Base-by-base conservation (phyloP, 805 yeast genomes). In the Brettanomyces naardenensis region DNA sequence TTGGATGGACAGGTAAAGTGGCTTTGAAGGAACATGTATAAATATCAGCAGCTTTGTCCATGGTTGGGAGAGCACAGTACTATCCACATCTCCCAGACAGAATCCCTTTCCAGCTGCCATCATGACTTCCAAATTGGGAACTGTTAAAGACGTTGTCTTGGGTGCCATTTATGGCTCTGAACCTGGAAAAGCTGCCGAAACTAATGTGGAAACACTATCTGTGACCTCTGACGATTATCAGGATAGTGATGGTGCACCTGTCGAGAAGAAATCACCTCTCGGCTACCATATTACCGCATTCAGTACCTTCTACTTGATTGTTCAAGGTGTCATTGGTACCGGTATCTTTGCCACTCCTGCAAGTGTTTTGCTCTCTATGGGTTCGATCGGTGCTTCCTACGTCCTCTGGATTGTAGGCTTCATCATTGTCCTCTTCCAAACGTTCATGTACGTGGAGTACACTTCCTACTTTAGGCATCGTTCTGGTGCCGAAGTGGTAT, bases 401-500 rank as follows among this genome's bases (percentile, higher is more conserved):
- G 59, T 68, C 4, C 49, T 68, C n/a, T 68, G 73, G 72, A 46
- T 61, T 2, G 47, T 53, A 18, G 68, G 73, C 10, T 66, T 59
- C 41, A 33, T 66, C 23, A 60, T 68, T 36, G 61, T 69, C 5
- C 38, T 65, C 14, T 52, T 62, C 23, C 61, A 62, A 33, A 49
- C 64, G 23, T 50, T 52, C 29, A 58, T 67, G 23, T 65, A 65
- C 44, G 57, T 66, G 28, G 71, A 68, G 43, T 68, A 52, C 44
- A 64, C 62, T 22, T 58, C 66, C 4, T 68, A 68, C 43, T 66
- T 54, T 42, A 65, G 67, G 14, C 61, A 61, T 43, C 73, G 81
- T 61, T 83, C 84, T 51, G 95, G 95, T 47, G 95, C 92, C 47
- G 95, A 85, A 53, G 83, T 82, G 60, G 82, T 81, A 51, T 85